These are phyloP conservation scores for Taphrina communis DNA, from an alignment of 1,139 yeast genomes.

Conservation along the genomic window DNA sequence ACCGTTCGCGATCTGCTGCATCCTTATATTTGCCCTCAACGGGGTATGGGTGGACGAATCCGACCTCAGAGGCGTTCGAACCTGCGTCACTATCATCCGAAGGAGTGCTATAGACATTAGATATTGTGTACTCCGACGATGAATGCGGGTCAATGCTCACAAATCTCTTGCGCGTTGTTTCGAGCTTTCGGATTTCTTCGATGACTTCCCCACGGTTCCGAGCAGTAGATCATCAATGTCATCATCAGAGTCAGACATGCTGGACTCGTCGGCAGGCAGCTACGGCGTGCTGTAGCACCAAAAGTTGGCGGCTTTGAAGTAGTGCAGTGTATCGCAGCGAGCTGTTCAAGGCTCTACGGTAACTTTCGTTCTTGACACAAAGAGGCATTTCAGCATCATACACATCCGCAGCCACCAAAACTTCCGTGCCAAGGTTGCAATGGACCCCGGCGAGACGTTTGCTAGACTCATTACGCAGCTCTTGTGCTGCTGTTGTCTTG, in stretches of 20 bases:
- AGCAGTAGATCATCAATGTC: constrained; percentile 37
- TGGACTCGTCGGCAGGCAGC: neutral
- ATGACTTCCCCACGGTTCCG: constrained; percentile 32
- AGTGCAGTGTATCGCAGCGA: neutral
- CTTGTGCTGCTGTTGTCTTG: too few species aligned
- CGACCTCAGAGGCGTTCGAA: constrained; percentile 47
- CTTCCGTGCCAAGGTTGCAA: neutral
- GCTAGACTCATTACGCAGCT: too few species aligned
- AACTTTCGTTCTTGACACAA: neutral
- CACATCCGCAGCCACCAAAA: constrained; percentile 9
- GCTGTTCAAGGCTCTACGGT: neutral
- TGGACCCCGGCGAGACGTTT: too few species aligned
- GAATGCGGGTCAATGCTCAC: neutral
- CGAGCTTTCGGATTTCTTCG: constrained; percentile 22
- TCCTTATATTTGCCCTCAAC: constrained; percentile 88
- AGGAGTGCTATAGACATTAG: constrained; percentile 18
- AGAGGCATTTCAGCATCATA: constrained; percentile 2
- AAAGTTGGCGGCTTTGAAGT: neutral
- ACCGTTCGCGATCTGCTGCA: constrained; percentile 70
- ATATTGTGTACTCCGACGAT: too few species aligned
- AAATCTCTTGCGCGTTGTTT: constrained; percentile 28
- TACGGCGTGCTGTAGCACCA: neutral
- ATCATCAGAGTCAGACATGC: constrained; percentile 39
- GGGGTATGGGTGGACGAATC: constrained; percentile 73
- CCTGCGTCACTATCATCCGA: constrained; percentile 49